phyloP scores from a whole-genome alignment of 148 eudicot species.

The Amaranthus cruentus region DNA sequence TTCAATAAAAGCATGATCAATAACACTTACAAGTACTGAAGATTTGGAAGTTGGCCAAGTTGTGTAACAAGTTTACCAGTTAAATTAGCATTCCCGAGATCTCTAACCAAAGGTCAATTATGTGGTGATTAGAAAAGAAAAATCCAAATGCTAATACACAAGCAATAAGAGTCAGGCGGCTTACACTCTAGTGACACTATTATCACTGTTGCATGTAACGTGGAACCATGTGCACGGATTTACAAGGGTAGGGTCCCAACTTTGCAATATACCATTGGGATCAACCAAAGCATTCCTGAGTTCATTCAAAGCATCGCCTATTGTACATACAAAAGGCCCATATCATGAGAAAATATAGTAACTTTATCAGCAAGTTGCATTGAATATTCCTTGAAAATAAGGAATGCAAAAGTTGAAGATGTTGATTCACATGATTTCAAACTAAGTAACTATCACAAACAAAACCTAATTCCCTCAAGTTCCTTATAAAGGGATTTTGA shows the following conservation, averaged over 20 bases:
- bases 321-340: constrained; percentile 18
- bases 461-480: too few species aligned
- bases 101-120: constrained; percentile 38
- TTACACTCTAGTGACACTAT: constrained; percentile 75
- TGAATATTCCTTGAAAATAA: too few species aligned
- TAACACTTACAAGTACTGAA: constrained; percentile 73
- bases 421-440: too few species aligned
- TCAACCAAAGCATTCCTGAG: constrained; percentile 46
- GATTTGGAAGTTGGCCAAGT: constrained; percentile 68
- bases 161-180: constrained; percentile 16
- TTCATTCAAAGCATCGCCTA: constrained; percentile 67
- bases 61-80: constrained; percentile 68
- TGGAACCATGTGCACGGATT: constrained; percentile 83
- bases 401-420: too few species aligned
- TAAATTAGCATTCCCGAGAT: constrained; percentile 73
- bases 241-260: constrained; percentile 63
- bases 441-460: too few species aligned
- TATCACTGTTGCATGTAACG: constrained; percentile 56
- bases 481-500: too few species aligned
- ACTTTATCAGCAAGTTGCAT: too few species aligned
- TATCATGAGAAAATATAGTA: not conserved
- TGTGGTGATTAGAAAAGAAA: not conserved
- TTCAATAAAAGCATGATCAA: not conserved
- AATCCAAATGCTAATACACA: constrained; percentile 1
- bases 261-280: constrained; percentile 55